A percentile compares a stretch with the other conserved stretches of the same genome.
Conservation (phyloP, 352 stramenopile species). For the Globisporangium perplexum region DNA sequence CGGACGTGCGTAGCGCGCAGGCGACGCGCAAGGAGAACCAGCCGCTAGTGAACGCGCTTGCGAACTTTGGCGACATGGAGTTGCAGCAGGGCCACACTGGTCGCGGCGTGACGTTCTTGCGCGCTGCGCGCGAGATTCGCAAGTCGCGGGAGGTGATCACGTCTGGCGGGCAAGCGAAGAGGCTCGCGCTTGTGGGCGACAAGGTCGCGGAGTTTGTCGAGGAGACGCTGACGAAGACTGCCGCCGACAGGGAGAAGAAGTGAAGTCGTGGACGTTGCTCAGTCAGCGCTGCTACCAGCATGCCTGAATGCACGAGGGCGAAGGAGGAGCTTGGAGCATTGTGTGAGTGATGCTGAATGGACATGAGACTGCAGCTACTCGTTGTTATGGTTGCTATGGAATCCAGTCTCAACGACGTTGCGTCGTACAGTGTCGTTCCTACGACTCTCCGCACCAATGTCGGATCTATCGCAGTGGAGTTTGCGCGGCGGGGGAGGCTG, state of each 20-base stretch:
- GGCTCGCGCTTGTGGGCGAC: slow-evolving; percentile 49
- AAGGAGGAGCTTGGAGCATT: too few species aligned
- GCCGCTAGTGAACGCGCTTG: slow-evolving; percentile 49
- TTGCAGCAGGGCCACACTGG: slow-evolving; percentile 44
- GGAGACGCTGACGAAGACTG: slow-evolving; percentile 18
- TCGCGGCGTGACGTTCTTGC: slow-evolving; percentile 56
- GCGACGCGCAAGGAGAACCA: slow-evolving; percentile 52
- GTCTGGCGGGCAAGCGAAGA: slow-evolving; percentile 42
- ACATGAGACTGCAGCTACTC: too few species aligned
- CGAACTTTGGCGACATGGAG: slow-evolving; percentile 50
- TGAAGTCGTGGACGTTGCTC: too few species aligned
- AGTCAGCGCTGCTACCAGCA: too few species aligned
- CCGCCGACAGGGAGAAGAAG: background rate
- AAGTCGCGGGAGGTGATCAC: slow-evolving; percentile 40
- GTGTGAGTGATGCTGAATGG: too few species aligned
- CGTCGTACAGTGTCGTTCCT: too few species aligned
- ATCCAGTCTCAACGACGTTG: too few species aligned
- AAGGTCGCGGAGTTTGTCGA: slow-evolving; percentile 62
- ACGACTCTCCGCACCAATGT: too few species aligned
- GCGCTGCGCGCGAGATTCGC: slow-evolving; percentile 48
- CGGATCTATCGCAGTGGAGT: too few species aligned
- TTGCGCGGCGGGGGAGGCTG: too few species aligned
- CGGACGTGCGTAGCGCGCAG: slow-evolving; percentile 33
- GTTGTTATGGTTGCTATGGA: too few species aligned
- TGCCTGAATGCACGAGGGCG: too few species aligned